Conservation (phyloP, 495 filamentous ascomycete genomes). For the Recurvomyces mirabilis region DNA sequence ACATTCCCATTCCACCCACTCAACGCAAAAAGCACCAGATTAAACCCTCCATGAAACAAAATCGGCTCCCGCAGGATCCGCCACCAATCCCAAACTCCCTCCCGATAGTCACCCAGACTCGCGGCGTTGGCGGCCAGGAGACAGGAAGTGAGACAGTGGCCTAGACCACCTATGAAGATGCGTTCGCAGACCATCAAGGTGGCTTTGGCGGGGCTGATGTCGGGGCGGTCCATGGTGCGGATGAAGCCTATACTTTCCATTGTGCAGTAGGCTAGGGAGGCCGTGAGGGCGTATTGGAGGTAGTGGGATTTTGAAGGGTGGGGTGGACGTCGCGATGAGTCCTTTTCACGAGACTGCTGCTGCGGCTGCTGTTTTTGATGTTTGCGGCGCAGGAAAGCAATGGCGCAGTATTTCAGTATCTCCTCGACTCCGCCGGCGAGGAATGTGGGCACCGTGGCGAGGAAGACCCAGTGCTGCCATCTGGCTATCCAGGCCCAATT, state of each 20-base stretch:
- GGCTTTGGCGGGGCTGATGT: not conserved
- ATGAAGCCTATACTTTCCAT: slow-evolving; percentile 1
- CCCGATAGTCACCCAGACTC: not conserved
- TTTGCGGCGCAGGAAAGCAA: slow-evolving; percentile 3
- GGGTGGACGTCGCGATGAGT: too few relatives aligned
- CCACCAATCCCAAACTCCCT: not conserved
- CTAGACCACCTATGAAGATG: not conserved
- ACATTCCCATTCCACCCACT: slow-evolving; percentile 8
- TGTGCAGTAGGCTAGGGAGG: slow-evolving; percentile 4
- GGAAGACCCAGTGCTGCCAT: slow-evolving; percentile 1
- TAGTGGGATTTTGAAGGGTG: too few relatives aligned
- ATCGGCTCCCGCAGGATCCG: not conserved
- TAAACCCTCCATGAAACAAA: slow-evolving; percentile 3
- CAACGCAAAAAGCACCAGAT: not conserved
- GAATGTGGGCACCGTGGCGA: not conserved
- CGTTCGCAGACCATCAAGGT: slow-evolving; percentile 8
- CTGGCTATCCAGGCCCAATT: not conserved
- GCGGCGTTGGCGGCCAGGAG: slow-evolving; percentile 5
- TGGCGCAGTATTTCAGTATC: slow-evolving; percentile 2
- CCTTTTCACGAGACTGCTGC: too few relatives aligned
- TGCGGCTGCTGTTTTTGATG: not conserved
- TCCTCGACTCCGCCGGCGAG: not conserved
- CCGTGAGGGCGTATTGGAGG: slow-evolving; percentile 7
- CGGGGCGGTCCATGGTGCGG: not conserved
- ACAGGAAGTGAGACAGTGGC: not conserved